Evolutionary conservation across 805 yeast species (phyloP).

Genomic region (Suhomyces faveliae): DNA sequence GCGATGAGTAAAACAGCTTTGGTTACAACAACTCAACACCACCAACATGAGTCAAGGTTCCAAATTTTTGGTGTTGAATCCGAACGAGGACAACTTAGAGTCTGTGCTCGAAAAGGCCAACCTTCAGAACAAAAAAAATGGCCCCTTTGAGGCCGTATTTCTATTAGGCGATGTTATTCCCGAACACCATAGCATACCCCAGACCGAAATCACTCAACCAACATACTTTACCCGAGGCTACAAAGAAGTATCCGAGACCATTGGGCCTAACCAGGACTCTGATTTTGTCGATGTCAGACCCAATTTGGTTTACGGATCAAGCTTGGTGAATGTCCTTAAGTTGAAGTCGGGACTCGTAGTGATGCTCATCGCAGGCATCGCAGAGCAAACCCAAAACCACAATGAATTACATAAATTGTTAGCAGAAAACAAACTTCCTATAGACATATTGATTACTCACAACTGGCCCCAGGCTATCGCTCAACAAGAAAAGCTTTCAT

Average conservation of each 20-base stretch:
- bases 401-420: constrained; percentile 15
- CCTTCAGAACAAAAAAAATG: constrained; percentile 53
- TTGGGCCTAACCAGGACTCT: constrained; percentile 11
- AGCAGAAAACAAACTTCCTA: background rate
- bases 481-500: constrained; percentile 37
- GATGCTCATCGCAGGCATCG: constrained; percentile 40
- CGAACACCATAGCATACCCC: constrained; percentile 16
- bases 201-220: constrained; percentile 18
- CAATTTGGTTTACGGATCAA: constrained; percentile 30
- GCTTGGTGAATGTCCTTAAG: constrained; percentile 34
- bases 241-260: constrained; percentile 15
- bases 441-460: constrained; percentile 57
- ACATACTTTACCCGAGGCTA: constrained; percentile 26
- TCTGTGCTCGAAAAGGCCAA: constrained; percentile 48
- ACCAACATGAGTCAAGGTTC: constrained; percentile 14
- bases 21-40: background rate
- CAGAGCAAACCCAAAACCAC: constrained; percentile 8
- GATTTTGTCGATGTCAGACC: constrained; percentile 21
- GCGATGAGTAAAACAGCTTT: background rate
- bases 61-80: constrained; percentile 47
- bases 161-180: constrained; percentile 48
- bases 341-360: constrained; percentile 46
- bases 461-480: constrained; percentile 62
- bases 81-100: constrained; percentile 39
- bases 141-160: constrained; percentile 61